Percentiles rank a stretch among this genome's conserved stretches.
These are phyloP conservation scores for Elsinoe ampelina DNA, from an alignment of 2,329 filamentous ascomycete genomes.

Conservation along the genomic window DNA sequence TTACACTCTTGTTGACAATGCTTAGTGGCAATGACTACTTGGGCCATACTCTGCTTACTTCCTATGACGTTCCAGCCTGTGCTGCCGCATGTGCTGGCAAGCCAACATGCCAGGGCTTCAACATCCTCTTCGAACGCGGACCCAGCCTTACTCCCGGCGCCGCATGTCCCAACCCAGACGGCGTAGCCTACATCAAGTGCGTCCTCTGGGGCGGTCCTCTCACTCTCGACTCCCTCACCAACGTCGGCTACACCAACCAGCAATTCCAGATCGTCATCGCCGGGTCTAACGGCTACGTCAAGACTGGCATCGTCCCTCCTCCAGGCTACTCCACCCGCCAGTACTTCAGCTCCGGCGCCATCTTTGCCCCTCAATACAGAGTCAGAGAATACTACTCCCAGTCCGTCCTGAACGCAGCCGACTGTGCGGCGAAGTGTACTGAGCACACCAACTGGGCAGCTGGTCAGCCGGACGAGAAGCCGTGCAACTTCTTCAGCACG, in stretches of 20 bases:
- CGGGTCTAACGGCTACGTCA: conserved; percentile 25
- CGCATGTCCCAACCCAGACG: conserved; percentile 14
- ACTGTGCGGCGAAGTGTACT: conserved; percentile 23
- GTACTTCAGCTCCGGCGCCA: conserved; percentile 22
- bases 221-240: conserved; percentile 12
- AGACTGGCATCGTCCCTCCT: conserved; percentile 21
- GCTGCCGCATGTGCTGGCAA: conserved; percentile 4
- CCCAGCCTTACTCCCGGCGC: conserved; percentile 17
- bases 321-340: conserved; percentile 18
- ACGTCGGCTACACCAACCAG: conserved; percentile 17
- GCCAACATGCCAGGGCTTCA: conserved; percentile 13
- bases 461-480: neutral
- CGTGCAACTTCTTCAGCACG: conserved; percentile 28
- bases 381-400: conserved; percentile 19
- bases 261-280: conserved; percentile 26
- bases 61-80: conserved; percentile 13
- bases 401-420: conserved; percentile 22
- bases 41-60: conserved; percentile 17
- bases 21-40: conserved; percentile 17
- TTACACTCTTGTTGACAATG: neutral
- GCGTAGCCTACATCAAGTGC: conserved; percentile 17
- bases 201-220: conserved; percentile 17
- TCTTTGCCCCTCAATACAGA: conserved; percentile 25
- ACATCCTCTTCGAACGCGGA: conserved; percentile 17
- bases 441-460: conserved; percentile 4